Evolutionary conservation across 345 rosid genomes (phyloP).

Genomic region (Erodium maritimum): DNA sequence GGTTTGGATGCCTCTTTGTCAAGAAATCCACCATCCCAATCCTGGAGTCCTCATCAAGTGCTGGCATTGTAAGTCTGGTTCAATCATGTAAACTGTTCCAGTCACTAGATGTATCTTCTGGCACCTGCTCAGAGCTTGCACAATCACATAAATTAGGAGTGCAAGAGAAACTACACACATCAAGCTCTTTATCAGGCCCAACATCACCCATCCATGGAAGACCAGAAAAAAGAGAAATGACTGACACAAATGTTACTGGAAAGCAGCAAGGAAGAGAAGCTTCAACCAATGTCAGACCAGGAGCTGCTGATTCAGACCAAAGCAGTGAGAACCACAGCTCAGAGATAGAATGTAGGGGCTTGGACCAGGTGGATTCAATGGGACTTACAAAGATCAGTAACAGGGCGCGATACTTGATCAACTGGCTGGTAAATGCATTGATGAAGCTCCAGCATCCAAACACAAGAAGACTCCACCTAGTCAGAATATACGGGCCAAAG

Average conservation of each 20-base stretch:
- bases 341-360: slow-evolving; percentile 41
- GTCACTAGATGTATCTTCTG: slow-evolving; percentile 25
- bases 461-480: slow-evolving; percentile 31
- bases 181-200: slow-evolving; percentile 37
- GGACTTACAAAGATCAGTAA: slow-evolving; percentile 48
- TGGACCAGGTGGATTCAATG: slow-evolving; percentile 69
- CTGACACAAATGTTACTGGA: slow-evolving; percentile 2
- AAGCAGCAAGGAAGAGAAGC: no score
- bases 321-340: no score
- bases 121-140: slow-evolving; percentile 22
- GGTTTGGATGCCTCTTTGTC: slow-evolving; percentile 87
- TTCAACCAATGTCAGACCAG: no score
- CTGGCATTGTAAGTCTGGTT: slow-evolving; percentile 69
- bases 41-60: slow-evolving; percentile 36
- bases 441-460: slow-evolving; percentile 71
- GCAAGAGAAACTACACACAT: slow-evolving; percentile 17
- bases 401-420: slow-evolving; percentile 75
- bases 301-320: slow-evolving; percentile 3
- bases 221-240: slow-evolving; percentile 17
- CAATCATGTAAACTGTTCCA: slow-evolving; percentile 30
- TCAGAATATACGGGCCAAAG: slow-evolving; percentile 80
- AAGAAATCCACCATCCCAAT: slow-evolving; percentile 54
- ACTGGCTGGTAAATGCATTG: slow-evolving; percentile 79
- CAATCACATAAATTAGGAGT: slow-evolving; percentile 6
- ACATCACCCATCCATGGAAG: no score